phyloP scores from a whole-genome alignment of 352 stramenopile species.

The Globisporangium paroecandrum region DNA sequence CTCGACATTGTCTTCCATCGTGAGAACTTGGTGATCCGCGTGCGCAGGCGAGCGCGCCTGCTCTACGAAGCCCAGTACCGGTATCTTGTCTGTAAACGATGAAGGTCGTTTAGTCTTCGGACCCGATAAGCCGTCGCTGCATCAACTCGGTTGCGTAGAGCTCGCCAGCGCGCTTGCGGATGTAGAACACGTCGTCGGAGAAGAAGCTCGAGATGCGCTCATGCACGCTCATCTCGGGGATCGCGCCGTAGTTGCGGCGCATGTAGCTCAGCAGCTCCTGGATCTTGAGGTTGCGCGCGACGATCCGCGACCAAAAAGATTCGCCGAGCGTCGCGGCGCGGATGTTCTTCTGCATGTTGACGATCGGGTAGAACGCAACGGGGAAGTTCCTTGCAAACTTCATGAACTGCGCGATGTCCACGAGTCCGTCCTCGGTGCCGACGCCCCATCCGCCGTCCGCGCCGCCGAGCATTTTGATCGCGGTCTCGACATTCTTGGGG shows the following conservation, averaged over 20 bases:
- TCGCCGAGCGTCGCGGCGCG: slow-evolving; percentile 38
- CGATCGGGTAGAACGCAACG: slow-evolving; percentile 50
- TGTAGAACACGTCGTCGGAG: slow-evolving; percentile 34
- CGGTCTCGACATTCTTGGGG: slow-evolving; percentile 53
- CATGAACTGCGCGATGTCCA: slow-evolving; percentile 50
- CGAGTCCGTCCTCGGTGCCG: slow-evolving; percentile 34
- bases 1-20: slow-evolving; percentile 25
- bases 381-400: slow-evolving; percentile 47
- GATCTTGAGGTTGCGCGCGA: slow-evolving; percentile 48
- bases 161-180: slow-evolving; percentile 48
- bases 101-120: background rate
- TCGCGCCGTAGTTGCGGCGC: slow-evolving; percentile 42
- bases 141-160: slow-evolving; percentile 42
- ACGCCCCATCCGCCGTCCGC: slow-evolving; percentile 21
- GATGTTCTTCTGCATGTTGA: slow-evolving; percentile 61
- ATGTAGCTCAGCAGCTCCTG: slow-evolving; percentile 58
- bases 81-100: slow-evolving; percentile 3
- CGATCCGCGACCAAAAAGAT: slow-evolving; percentile 36
- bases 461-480: slow-evolving; percentile 50
- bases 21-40: slow-evolving; percentile 25
- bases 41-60: slow-evolving; percentile 31
- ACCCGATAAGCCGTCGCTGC: slow-evolving; percentile 28
- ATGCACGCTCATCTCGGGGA: slow-evolving; percentile 37
- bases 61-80: slow-evolving; percentile 30
- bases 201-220: slow-evolving; percentile 49